Conservation (phyloP, 345 rosid genomes). For the Melaleuca quinquenervia region DNA sequence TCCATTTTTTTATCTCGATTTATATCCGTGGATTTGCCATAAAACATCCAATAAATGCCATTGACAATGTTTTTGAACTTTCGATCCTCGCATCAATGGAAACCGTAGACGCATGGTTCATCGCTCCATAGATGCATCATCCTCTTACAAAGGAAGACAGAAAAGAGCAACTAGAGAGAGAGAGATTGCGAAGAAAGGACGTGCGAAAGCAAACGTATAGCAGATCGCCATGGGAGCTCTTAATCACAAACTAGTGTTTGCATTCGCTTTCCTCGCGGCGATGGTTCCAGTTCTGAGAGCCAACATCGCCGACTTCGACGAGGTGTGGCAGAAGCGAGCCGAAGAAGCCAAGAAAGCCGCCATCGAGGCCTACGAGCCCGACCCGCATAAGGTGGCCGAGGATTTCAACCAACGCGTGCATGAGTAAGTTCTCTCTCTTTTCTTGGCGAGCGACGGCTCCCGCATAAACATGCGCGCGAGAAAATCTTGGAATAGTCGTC, state of each 20-base stretch:
- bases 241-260: not conserved
- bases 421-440: constrained; percentile 1
- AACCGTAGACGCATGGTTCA: not conserved
- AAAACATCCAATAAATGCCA: not conserved
- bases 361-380: constrained; percentile 9
- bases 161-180: not conserved
- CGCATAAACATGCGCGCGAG: not conserved
- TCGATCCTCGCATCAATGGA: not conserved
- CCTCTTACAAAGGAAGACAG: not conserved
- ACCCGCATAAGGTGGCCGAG: constrained; percentile 11
- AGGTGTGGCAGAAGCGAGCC: constrained; percentile 25
- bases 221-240: not conserved
- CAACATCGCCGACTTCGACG: constrained; percentile 11
- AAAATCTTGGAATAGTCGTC: not conserved
- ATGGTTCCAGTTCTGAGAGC: constrained; percentile 15
- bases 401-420: constrained; percentile 8
- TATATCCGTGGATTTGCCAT: not conserved
- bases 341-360: constrained; percentile 20
- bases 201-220: not conserved
- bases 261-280: constrained; percentile 13
- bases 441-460: not conserved
- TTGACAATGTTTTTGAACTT: not conserved
- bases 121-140: not conserved
- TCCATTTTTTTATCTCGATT: not conserved
- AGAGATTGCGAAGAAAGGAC: not conserved